These are phyloP conservation scores for Lablab purpureus DNA, from an alignment of 306 rosid species.

Conservation along the genomic window DNA sequence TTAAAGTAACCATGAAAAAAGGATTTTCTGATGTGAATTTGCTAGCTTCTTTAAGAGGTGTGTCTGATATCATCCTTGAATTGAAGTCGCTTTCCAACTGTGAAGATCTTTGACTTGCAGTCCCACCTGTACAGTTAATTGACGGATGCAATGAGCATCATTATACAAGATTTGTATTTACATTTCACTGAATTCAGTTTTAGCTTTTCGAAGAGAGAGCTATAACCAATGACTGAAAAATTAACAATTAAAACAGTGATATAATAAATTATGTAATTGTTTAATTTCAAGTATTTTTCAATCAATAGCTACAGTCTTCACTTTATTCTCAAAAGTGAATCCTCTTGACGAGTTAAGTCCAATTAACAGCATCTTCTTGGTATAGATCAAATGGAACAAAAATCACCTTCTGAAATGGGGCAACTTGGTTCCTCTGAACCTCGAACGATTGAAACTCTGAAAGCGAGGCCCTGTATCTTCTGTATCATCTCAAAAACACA, in stretches of 20 bases:
- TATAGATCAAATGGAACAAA: not conserved
- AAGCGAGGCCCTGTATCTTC: not conserved
- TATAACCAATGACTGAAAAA: too few relatives aligned
- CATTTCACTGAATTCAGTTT: not conserved
- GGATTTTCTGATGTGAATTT: constrained; percentile 34
- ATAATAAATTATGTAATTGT: not conserved
- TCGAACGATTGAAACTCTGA: constrained; percentile 11
- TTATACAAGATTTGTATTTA: not conserved
- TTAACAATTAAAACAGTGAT: too few relatives aligned
- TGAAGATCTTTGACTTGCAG: not conserved
- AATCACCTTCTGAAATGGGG: not conserved
- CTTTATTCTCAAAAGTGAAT: not conserved
- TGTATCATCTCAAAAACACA: constrained; percentile 22
- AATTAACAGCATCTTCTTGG: not conserved
- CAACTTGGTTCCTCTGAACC: not conserved
- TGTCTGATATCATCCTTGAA: not conserved
- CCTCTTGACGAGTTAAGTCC: not conserved
- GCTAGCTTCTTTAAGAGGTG: constrained; percentile 1
- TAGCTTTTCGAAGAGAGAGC: not conserved
- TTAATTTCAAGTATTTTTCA: too few relatives aligned
- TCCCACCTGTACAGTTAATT: not conserved
- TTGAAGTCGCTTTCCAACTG: not conserved
- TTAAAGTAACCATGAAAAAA: not conserved
- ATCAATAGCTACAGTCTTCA: not conserved
- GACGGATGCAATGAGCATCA: not conserved